Conservation (phyloP, 108 stramenopile genomes). For the Bacterosira constricta region DNA sequence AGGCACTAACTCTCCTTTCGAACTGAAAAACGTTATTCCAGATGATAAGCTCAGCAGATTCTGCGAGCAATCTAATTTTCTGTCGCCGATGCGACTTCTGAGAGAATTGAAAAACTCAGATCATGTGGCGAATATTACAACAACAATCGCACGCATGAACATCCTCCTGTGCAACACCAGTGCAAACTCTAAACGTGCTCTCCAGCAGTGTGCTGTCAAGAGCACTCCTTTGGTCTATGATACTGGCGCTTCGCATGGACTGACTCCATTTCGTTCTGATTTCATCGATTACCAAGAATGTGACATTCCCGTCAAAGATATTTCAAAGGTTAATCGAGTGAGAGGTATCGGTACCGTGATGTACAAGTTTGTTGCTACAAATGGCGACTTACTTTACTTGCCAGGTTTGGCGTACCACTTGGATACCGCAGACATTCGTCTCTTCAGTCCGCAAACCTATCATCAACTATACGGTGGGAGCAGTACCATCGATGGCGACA, state of each 20-base stretch:
- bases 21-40: no score
- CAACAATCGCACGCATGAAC: no score
- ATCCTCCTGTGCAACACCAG: no score
- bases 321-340: not conserved
- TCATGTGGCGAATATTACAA: no score
- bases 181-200: no score
- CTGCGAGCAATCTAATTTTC: no score
- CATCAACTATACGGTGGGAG: not conserved
- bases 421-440: not conserved
- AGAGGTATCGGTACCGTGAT: conserved; percentile 14
- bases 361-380: not conserved
- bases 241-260: conserved; percentile 12
- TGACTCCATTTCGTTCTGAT: conserved; percentile 1
- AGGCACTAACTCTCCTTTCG: no score
- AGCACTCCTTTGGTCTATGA: not conserved
- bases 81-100: no score
- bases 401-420: not conserved
- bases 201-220: no score
- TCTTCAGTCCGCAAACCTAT: no score
- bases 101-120: no score
- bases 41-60: no score
- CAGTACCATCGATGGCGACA: not conserved
- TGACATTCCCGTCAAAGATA: conserved; percentile 7
- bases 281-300: conserved; percentile 6
- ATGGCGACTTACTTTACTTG: not conserved